Base-by-base conservation (phyloP, 768 basidiomycete species). In the Lactifluus subvellereus region DNA sequence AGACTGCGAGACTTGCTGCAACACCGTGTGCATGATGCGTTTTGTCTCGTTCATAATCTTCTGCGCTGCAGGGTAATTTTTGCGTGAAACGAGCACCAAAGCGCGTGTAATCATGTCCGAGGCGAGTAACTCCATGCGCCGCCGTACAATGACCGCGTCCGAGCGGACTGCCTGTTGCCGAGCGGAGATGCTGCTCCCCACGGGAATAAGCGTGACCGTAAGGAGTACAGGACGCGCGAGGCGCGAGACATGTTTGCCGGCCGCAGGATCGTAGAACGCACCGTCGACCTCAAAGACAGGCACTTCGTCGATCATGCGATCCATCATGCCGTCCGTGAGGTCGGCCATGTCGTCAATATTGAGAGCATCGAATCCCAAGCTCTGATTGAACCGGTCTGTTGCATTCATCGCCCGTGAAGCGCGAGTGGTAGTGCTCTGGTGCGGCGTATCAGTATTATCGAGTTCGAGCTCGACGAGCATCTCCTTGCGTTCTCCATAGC, bases 81-180 rank as follows among this genome's bases (percentile, higher is more conserved):
- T 84, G 69, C 94, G 79, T 45, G 92, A 91, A 57, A 97, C 94
- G 50, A 98, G 82, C 35, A 98, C 89, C 35, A 99, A 81, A 18
- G 89, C 88, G 11, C 97, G 86, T 2, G 94, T 94, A 72, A 98
- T 94, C 94, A 98, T 98, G 74, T 98, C 97, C 32, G 89, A 90
- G 30, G 94, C 91, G 43, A 98, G 83, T 4, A 99, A 83, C 77
- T 99, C 97, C 94, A 98, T 97, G 27, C 96, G 79, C 43, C 97
- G 81, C 32, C 97, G 86, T 32, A 96, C 90, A 69, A 99, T 94
- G 56, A 89, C 85, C 0, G 94, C 88, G 71, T 96, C 92, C 0
- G 91, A 91, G 4, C 69, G 66, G 13, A 72, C 70, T 18, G 71
- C 57, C 59, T 68, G 75, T 18, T 72, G 67, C 54, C 75, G 76